Conservation (phyloP, 1,139 yeast species). For the Debaryomycetaceae sp. region DNA sequence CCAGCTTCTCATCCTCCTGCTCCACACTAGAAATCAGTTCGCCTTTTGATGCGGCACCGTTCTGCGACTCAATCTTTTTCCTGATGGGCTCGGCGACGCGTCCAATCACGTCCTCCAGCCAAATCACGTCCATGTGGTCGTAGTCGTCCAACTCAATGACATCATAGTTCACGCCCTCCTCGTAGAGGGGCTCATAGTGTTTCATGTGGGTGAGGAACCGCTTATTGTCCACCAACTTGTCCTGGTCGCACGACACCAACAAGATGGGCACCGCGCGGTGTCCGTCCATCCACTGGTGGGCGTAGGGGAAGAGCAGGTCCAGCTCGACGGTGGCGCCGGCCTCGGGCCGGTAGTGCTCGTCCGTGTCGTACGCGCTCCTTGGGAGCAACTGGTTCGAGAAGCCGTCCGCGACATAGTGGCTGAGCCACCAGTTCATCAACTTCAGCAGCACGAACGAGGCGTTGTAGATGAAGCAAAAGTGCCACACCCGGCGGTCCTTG, state of each 20-base stretch:
- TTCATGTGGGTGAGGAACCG: conserved; percentile 42
- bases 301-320: conserved; percentile 44
- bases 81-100: conserved; percentile 14
- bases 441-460: conserved; percentile 74
- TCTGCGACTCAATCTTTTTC: no score
- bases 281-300: conserved; percentile 42
- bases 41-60: no score
- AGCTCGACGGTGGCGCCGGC: conserved; percentile 16
- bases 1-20: no score
- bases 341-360: background rate
- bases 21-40: no score
- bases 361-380: conserved; percentile 15
- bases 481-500: conserved; percentile 44
- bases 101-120: conserved; percentile 42
- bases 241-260: conserved; percentile 52
- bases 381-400: conserved; percentile 30
- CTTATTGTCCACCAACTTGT: conserved; percentile 57
- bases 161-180: conserved; percentile 27
- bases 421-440: conserved; percentile 85
- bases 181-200: conserved; percentile 35
- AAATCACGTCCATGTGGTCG: conserved; percentile 43
- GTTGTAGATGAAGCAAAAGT: conserved; percentile 72
- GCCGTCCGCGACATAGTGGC: conserved; percentile 33
- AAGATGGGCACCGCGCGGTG: conserved; percentile 41
- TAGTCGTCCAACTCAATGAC: conserved; percentile 33